These are phyloP conservation scores for Pichia paraexigua DNA, from an alignment of 805 yeast species.

Conservation along the genomic window DNA sequence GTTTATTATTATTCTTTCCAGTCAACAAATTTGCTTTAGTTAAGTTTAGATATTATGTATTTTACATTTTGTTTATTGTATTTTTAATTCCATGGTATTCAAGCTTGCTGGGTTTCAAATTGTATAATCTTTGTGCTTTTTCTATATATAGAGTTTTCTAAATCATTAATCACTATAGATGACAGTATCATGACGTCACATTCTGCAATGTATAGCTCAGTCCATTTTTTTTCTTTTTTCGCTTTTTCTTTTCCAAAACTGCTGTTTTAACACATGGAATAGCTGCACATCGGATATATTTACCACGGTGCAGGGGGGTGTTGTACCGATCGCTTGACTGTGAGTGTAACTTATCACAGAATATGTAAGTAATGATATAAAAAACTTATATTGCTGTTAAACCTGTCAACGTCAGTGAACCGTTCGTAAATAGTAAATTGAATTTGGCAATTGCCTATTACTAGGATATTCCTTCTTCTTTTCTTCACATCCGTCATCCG, in stretches of 20 bases:
- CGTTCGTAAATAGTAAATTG: not conserved
- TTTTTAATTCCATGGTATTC: not conserved
- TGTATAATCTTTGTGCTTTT: constrained; percentile 2
- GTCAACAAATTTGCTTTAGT: not conserved
- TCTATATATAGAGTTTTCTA: constrained; percentile 5
- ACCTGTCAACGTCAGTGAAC: too few species aligned
- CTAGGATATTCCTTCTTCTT: not conserved
- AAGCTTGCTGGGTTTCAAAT: not conserved
- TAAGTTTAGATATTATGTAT: not conserved
- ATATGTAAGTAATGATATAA: too few species aligned
- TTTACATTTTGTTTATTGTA: not conserved
- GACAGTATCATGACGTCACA: not conserved
- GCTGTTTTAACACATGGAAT: too few species aligned
- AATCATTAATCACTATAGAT: not conserved
- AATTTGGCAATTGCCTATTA: not conserved
- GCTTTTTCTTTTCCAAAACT: not conserved
- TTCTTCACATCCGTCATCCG: not conserved
- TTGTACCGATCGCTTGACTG: too few species aligned
- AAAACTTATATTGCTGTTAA: too few species aligned
- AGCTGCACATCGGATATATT: too few species aligned
- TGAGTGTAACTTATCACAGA: too few species aligned
- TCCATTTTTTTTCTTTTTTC: too few species aligned
- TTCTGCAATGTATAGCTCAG: not conserved
- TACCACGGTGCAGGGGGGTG: too few species aligned
- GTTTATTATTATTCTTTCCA: not conserved